A percentile compares a stretch with the other conserved stretches of the same genome.
These are phyloP conservation scores for Neoascochyta sp. DNA, from an alignment of 2,329 filamentous ascomycete genomes.

Conservation along the genomic window DNA sequence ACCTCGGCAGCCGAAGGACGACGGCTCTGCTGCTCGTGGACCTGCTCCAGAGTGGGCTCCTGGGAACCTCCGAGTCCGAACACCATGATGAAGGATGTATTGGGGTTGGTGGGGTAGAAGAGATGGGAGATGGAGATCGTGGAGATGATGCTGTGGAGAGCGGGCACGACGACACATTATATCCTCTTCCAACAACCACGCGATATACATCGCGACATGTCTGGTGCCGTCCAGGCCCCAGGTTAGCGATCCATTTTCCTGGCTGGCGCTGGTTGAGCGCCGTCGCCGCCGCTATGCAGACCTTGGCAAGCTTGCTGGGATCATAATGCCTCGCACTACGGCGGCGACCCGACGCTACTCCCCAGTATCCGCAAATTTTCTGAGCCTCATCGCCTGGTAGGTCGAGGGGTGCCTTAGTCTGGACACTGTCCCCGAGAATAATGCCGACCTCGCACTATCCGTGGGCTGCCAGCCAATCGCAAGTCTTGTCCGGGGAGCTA, in stretches of 20 bases:
- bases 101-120: slow-evolving; percentile 2
- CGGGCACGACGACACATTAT: slow-evolving; percentile 16
- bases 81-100: slow-evolving; percentile 20
- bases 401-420: too few relatives aligned
- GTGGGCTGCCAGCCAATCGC: too few relatives aligned
- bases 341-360: slow-evolving; percentile 13
- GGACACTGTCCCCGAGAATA: slow-evolving; percentile 17
- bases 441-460: slow-evolving; percentile 14
- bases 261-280: slow-evolving; percentile 15
- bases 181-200: slow-evolving; percentile 13
- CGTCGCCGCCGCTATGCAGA: slow-evolving; percentile 5
- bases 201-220: slow-evolving; percentile 14
- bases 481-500: slow-evolving; percentile 1
- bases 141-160: slow-evolving; percentile 17
- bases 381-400: neutral
- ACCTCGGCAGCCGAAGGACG: slow-evolving; percentile 36
- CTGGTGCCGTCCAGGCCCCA: slow-evolving; percentile 23
- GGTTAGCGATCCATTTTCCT: slow-evolving; percentile 11
- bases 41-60: slow-evolving; percentile 35
- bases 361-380: slow-evolving; percentile 18
- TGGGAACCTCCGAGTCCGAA: slow-evolving; percentile 24
- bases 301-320: slow-evolving; percentile 13
- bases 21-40: slow-evolving; percentile 36
- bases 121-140: slow-evolving; percentile 15
- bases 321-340: slow-evolving; percentile 11